Evolutionary conservation across 208 protist genomes (phyloP).

Genomic region (Vickermania spadyakhi): DNA sequence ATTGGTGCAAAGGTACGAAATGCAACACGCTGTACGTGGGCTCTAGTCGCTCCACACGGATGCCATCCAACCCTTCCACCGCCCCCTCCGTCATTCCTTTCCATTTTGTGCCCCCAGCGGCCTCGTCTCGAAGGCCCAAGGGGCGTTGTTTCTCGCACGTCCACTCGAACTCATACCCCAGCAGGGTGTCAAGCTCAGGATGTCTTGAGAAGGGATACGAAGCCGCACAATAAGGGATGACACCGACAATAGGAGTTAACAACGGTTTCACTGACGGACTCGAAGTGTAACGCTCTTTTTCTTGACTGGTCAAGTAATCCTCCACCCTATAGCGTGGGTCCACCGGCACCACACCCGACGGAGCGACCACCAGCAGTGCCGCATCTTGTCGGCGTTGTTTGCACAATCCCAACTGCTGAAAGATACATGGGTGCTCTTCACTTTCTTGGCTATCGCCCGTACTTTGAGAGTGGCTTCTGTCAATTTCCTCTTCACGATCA

Average conservation of each 20-base stretch:
- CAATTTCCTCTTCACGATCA: too few species aligned
- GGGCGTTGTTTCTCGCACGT: constrained; percentile 21
- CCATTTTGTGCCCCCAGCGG: too few species aligned
- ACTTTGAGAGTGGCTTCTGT: too few species aligned
- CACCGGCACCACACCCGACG: constrained; percentile 29
- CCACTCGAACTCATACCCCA: constrained; percentile 68
- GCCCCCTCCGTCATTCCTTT: too few species aligned
- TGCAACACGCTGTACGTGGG: constrained; percentile 36
- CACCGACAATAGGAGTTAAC: constrained; percentile 37
- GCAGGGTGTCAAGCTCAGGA: constrained; percentile 44
- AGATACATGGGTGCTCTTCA: constrained; percentile 33
- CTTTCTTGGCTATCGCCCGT: too few species aligned
- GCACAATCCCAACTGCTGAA: constrained; percentile 57
- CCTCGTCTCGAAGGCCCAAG: constrained; percentile 10
- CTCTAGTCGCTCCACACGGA: constrained; percentile 3
- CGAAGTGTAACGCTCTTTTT: too few species aligned
- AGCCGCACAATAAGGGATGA: constrained; percentile 60
- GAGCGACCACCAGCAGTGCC: constrained; percentile 51
- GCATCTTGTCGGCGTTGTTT: constrained; percentile 17
- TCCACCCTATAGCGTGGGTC: constrained; percentile 29
- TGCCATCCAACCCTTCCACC: too few species aligned
- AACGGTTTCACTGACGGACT: too few species aligned
- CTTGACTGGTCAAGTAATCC: too few species aligned
- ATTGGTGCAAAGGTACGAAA: too few species aligned
- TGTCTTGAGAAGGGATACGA: constrained; percentile 68